Evolutionary conservation across 331 rosid genomes (phyloP), one percentile per base, ranked within the genome.

Genomic region (Rosa hybrid): DNA sequence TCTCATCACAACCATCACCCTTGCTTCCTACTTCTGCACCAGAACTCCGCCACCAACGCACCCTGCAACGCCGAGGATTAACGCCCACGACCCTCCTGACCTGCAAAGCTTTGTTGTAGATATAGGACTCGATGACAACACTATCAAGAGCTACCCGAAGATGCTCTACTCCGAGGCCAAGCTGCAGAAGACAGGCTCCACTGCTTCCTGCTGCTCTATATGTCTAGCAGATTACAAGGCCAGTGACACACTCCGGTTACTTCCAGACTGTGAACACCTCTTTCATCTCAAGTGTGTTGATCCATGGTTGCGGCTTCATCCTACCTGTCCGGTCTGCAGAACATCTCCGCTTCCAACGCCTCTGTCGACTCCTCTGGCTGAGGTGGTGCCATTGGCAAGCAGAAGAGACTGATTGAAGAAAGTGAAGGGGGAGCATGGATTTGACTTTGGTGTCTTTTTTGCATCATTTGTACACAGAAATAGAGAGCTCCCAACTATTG

Each of bases 291-390:
- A 83, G 57, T 95, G 99, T 81, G 80, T 95, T 7, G 99, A 93
- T 71, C 97, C 94, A 0, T 95, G 98, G 98, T 60, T 95, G 78
- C 85, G 94, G 81, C 17, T 93, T 81, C 82, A 93, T 76, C 99
- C 98, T 0, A 85, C 96, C 0, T 91, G 99, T 75, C 99, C 99
- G 7, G 88, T 95, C 21, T 95, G 98, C 79, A 91, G 99, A 83
- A 90, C 97, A 0, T 95, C 99, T 6, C 99, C 98, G n/a, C 44
- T 87, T 8, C 98, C 96, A 6, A 93, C 99, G 25, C 99, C 98
- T 2, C 81, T 93, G 41, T 89, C 99, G 0, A 93, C 99, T 9
- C 99, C 98, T 81, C 88, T 93, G 53, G 96, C 97, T 25, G 99
- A 93, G 88, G 98, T 93, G 64, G 94, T 90, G 77, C 96, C 99